Base-by-base conservation (phyloP, 83 land plant genomes). In the Picea abies region DNA sequence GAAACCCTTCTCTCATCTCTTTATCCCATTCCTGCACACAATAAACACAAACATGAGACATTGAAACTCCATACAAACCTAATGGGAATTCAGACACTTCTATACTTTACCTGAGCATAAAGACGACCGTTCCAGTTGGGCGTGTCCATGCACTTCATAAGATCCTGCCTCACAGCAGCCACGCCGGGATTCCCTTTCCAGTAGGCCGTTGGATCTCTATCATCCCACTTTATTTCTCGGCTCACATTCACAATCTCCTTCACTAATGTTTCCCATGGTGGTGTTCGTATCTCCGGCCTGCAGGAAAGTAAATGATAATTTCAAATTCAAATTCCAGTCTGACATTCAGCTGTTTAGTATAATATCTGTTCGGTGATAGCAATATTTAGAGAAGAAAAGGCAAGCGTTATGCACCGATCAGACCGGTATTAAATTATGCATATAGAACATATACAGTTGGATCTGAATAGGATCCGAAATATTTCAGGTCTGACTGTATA, bases 271-370 rank as follows among this genome's bases (percentile, higher is more conserved):
- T 84, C 82, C 90, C 90, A 89, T 10, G 90, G 66, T 22, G 78
- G 71, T 66, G 84, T 81, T 23, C 82, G n/a, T 49, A 89, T 64
- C 80, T 89, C 90, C 6, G 86, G 47, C 90, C 96, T 93, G 66
- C 17, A 79, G 44, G n/a, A 52, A 26, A 70, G 25, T 41, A 65
- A 49, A 56, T 12, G 4, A 2, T 3, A 3, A 3, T 3, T 56
- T 14, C 15, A 11, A 52, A 52, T 52, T 52, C 58, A 44, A 3
- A 12, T 56, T 12, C 15, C 58, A 56, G 15, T 3, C 3, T 2
- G 4, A 0, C 60, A 56, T 47, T 44, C 9, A 47, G 52, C 52
- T 47, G 2, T 47, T 1, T 47, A 47, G 2, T 47, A 47, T 0
- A 7, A 47, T 47, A 8, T 47, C 0, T 47, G 52, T 0, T 47